Evolutionary conservation across 1,284 basidiomycete species (phyloP), one percentile per base, ranked within the genome.

Genomic region (Ceratobasidium sp.): DNA sequence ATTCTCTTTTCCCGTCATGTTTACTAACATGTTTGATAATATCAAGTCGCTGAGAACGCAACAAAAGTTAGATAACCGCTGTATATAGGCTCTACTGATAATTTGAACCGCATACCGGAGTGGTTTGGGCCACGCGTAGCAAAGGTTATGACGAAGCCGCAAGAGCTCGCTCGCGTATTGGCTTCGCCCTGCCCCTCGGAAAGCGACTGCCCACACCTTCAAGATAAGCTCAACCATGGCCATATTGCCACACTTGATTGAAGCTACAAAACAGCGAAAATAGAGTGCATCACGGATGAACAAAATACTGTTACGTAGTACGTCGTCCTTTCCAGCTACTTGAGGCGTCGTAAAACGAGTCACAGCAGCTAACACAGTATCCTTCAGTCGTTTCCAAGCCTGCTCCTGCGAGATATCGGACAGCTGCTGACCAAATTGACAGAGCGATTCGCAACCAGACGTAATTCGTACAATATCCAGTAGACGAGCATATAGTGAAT

Each of bases 181-280:
- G n/a, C n/a, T n/a, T n/a, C n/a, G 40, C 15, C 28, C 61, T 6
- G 61, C 61, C 5, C 26, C 61, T 7, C 33, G 61, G 18, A 64
- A 64, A 40, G 61, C 40, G 40, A 40, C 20, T 6, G 33, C 26
- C 33, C 33, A 64, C 7, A 64, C 15, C 7, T 39, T 64, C 12
- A 64, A 20, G 6, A 64, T 64, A 5, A 64, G 28, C 18, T n/a
- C 40, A n/a, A 64, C 44, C 26, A 42, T 64, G 28, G 61, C 33
- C 5, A 64, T 40, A n/a, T 64, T 64, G 13, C 61, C 5, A n/a
- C 2, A 64, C 44, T 40, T 64, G 44, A 64, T 39, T 40, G 33
- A 64, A 42, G 61, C 44, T 7, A 64, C 53, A 64, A 64, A 64
- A 44, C 61, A 64, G 20, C 61, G 12, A 40, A 64, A 64, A 6